phyloP scores from a whole-genome alignment of 2,329 filamentous ascomycete genomes.

The Aspergillus sp. region DNA sequence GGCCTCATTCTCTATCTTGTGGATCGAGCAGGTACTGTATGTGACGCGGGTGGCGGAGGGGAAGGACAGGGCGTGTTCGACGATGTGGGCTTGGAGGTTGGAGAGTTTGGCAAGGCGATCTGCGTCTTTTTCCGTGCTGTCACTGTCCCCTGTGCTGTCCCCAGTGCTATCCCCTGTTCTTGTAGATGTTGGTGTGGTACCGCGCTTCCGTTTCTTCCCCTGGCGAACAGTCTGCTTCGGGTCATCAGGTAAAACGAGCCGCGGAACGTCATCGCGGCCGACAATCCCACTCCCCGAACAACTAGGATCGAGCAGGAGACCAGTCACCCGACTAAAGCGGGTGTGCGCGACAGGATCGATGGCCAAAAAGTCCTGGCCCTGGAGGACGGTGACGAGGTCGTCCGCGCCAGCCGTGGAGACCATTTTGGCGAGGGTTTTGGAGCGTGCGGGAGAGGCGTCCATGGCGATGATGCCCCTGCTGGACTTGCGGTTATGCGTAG shows the following conservation, averaged over 20 bases:
- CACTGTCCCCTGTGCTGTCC: slow-evolving; percentile 11
- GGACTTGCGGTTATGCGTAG: slow-evolving; percentile 18
- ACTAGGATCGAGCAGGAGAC: slow-evolving; percentile 81
- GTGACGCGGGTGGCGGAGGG: slow-evolving; percentile 66
- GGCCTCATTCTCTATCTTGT: slow-evolving; percentile 78
- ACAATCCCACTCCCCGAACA: slow-evolving; percentile 95
- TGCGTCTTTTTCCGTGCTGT: neutral
- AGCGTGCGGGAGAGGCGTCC: slow-evolving; percentile 44
- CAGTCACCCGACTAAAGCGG: slow-evolving; percentile 62
- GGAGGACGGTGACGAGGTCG: slow-evolving; percentile 57
- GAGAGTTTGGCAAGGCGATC: slow-evolving; percentile 65
- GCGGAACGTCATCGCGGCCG: slow-evolving; percentile 70
- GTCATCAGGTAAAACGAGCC: slow-evolving; percentile 52
- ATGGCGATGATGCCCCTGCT: slow-evolving; percentile 46
- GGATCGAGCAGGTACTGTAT: slow-evolving; percentile 89
- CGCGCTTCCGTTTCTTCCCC: slow-evolving; percentile 40
- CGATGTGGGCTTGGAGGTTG: slow-evolving; percentile 69
- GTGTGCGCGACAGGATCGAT: slow-evolving; percentile 54
- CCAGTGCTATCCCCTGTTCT: slow-evolving; percentile 18
- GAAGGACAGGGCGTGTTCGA: slow-evolving; percentile 79
- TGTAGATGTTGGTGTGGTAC: slow-evolving; percentile 1
- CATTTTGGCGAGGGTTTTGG: slow-evolving; percentile 76
- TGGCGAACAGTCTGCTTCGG: slow-evolving; percentile 7
- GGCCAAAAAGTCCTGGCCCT: slow-evolving; percentile 72
- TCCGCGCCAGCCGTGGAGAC: slow-evolving; percentile 63